A percentile compares a stretch with the other conserved stretches of the same genome.
phyloP scores from a whole-genome alignment of 1,139 yeast species.

The Diutina mesorugosa region DNA sequence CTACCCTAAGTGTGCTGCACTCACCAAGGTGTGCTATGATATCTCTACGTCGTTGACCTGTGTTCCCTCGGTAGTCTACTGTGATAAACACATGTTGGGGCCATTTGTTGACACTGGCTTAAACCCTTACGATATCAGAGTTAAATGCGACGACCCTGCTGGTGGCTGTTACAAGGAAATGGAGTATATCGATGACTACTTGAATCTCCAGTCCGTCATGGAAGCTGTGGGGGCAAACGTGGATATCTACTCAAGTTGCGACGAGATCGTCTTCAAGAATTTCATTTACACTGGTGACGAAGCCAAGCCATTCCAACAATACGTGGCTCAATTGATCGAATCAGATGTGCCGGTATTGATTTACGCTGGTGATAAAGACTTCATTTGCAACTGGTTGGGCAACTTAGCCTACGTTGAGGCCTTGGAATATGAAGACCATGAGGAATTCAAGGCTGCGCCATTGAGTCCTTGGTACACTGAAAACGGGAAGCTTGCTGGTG shows the following conservation, averaged over 20 bases:
- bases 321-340: constrained; percentile 45
- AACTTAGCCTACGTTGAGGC: constrained; percentile 23
- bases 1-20: constrained; percentile 4
- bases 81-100: constrained; percentile 5
- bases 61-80: constrained; percentile 5
- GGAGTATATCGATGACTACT: constrained; percentile 40
- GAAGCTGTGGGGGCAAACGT: constrained; percentile 50
- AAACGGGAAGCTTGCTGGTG: constrained; percentile 21
- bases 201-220: constrained; percentile 49
- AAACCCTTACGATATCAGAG: constrained; percentile 60
- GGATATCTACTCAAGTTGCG: constrained; percentile 12
- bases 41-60: constrained; percentile 4
- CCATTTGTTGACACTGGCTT: constrained; percentile 49
- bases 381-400: constrained; percentile 28
- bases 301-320: constrained; percentile 51
- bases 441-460: constrained; percentile 13
- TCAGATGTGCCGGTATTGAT: constrained; percentile 26
- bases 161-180: constrained; percentile 47
- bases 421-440: constrained; percentile 17
- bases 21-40: constrained; percentile 4
- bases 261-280: constrained; percentile 22
- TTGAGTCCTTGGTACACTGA: constrained; percentile 28
- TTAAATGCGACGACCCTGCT: constrained; percentile 27
- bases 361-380: constrained; percentile 29
- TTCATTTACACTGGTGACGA: constrained; percentile 51